phyloP scores from a whole-genome alignment of 176 grass and related monocot species.

The Zoysia japonica region DNA sequence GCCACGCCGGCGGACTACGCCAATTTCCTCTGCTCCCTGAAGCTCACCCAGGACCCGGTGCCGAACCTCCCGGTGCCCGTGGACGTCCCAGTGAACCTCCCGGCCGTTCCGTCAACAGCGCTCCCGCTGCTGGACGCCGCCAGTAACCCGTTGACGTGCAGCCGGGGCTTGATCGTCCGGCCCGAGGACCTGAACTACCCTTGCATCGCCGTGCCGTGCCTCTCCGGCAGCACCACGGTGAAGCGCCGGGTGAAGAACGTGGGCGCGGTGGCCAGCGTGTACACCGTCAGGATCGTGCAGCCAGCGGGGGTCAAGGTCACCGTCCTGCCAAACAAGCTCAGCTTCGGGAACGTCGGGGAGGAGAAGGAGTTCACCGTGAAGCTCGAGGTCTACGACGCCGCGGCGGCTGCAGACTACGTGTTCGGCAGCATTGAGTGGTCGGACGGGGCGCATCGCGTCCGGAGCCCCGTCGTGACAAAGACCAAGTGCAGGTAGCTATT shows the following conservation, averaged over 20 bases:
- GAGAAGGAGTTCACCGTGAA: conserved; percentile 63
- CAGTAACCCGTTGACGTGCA: conserved; percentile 37
- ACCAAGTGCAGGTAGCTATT: conserved; percentile 27
- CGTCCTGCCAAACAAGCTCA: conserved; percentile 44
- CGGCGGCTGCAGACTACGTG: conserved; percentile 12
- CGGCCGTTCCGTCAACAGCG: background rate
- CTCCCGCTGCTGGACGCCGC: conserved; percentile 19
- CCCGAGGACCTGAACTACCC: conserved; percentile 78
- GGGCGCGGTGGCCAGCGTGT: conserved; percentile 15
- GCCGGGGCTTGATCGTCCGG: background rate
- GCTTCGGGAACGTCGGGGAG: conserved; percentile 36
- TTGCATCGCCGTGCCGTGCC: conserved; percentile 50
- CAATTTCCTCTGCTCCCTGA: conserved; percentile 57
- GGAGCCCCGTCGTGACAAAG: conserved; percentile 51
- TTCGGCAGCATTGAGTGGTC: conserved; percentile 64
- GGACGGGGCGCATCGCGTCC: conserved; percentile 32
- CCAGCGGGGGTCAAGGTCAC: conserved; percentile 45
- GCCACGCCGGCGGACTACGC: conserved; percentile 59
- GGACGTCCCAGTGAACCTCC: background rate
- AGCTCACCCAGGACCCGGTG: conserved; percentile 30
- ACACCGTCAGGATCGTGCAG: conserved; percentile 37
- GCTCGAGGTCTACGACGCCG: conserved; percentile 1
- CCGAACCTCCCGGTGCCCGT: background rate
- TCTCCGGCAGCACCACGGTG: conserved; percentile 35
- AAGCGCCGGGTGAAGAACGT: conserved; percentile 68